Base-by-base conservation (phyloP, 352 stramenopile genomes). In the Globisporangium rhizosaccharum region DNA sequence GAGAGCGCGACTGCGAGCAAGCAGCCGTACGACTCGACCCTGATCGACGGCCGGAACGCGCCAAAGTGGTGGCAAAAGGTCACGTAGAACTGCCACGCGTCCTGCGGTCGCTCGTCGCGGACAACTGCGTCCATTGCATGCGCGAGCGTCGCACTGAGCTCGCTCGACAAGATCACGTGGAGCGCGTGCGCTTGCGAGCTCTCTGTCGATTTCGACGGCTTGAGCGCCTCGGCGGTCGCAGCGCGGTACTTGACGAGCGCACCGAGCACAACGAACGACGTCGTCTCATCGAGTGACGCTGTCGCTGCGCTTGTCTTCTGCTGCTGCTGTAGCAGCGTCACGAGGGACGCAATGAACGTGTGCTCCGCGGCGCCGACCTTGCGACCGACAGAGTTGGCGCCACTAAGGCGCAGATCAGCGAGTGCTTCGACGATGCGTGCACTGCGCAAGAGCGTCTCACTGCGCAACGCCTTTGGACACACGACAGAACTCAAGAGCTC, bases 21-120 rank as follows among this genome's bases (percentile, higher is more conserved):
- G 48, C 72, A 83, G 10, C 85, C 81, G 56, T 79, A 93, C 1
- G 66, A 88, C 57, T 85, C 65, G 18, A 89, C 59, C 14, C 68
- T 72, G 45, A 81, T 70, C 26, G 62, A 71, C 23, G 71, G 57
- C 3, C 70, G 77, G 39, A 87, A 73, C 25, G 73, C 70, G 33
- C 60, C 50, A 61, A 84, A 90, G 11, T 77, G 67, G 17, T 73
- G 55, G 57, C 82, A 92, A 25, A 88, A 80, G 4, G 56, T 73
- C 0, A 26, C 48, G 63, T 82, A 92, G 51, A 90, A 89, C 2
- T 44, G 53, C 75, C 67, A 82, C 44, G 67, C 70, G n/a, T 70
- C 69, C 10, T 57, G 49, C 49, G 59, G 4, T 18, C 26, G 51
- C 53, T 57, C 15, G n/a, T 44, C n/a, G 15, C 46, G 51, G 14